Base-by-base conservation (phyloP, 495 filamentous ascomycete species). In the Talaromyces borbonicus region DNA sequence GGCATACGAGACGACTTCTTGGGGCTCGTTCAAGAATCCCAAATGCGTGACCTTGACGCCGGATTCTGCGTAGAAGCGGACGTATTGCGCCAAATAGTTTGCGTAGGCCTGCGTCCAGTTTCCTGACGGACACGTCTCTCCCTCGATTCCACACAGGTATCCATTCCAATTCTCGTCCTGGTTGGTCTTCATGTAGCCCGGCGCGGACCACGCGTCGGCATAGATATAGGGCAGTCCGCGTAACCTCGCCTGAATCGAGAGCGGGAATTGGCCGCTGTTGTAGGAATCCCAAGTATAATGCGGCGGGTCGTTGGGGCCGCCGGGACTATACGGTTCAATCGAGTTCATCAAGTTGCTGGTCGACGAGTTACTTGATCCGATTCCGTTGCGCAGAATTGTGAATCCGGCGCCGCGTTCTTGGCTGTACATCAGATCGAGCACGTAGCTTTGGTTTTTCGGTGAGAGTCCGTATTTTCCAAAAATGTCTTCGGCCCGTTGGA, bases 11-110 rank as follows among this genome's bases (percentile, higher is more conserved):
- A 54, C 67, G 46, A 77, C 71, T 0, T 36, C 33, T 9, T 36
- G 33, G 6, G 75, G 77, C 55, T 80, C 77, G 46, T 79, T 80
- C 49, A 78, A 50, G 48, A 77, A 78, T 3, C 74, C 75, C n/a
- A 80, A 49, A 44, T 73, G 65, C 3, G 66, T 69, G 35, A 77
- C 56, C 0, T 56, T 54, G 24, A 78, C 67, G 1, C 73, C 74
- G n/a, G 59, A 59, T 33, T 66, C 59, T 30, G 57, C 50, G 50
- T 80, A 80, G 43, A 63, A 65, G 45, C 70, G 54, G n/a, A 74
- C 56, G 43, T 77, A 77, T 46, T 72, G 61, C 1, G 76, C 68
- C 8, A 80, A 49, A 50, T 72, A 74, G 49, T 76, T 56, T 6
- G 74, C 75, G 47, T 77, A 79, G 0, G 75, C 67, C 48, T 75